Evolutionary conservation across 148 eudicot species (phyloP).

Genomic region (Suaeda aralocaspica): DNA sequence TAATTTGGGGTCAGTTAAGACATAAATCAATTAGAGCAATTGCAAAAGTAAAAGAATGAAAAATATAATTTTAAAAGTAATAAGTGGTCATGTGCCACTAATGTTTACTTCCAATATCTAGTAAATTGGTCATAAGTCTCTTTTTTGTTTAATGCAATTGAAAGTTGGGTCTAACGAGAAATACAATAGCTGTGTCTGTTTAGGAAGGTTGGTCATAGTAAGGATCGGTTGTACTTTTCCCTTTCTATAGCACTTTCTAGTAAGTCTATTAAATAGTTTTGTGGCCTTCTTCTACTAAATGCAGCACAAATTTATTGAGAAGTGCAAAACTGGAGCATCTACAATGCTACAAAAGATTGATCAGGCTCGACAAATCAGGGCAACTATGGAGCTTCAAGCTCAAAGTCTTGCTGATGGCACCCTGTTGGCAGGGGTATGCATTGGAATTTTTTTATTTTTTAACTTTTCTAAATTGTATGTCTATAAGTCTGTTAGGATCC

Average conservation of each 20-base stretch:
- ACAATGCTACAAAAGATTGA: constrained; percentile 78
- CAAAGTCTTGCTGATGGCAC: constrained; percentile 50
- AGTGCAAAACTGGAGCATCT: constrained; percentile 78
- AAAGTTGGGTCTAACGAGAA: too few species aligned
- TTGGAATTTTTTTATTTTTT: constrained; percentile 6
- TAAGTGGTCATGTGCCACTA: too few species aligned
- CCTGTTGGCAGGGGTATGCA: constrained; percentile 49
- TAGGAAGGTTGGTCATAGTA: too few species aligned
- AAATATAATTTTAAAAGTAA: too few species aligned
- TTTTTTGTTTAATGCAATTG: too few species aligned
- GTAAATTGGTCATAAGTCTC: too few species aligned
- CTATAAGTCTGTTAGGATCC: neutral
- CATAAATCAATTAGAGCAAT: too few species aligned
- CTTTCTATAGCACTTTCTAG: neutral
- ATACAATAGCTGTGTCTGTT: too few species aligned
- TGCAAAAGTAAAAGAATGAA: too few species aligned
- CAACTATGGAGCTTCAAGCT: constrained; percentile 66
- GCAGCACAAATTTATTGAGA: constrained; percentile 96
- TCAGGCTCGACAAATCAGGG: constrained; percentile 73
- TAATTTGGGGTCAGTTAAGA: too few species aligned
- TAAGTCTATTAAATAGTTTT: neutral
- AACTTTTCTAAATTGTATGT: neutral
- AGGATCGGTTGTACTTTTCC: too few species aligned
- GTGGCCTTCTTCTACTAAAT: neutral
- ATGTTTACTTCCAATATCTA: too few species aligned